Evolutionary conservation across 768 basidiomycete species (phyloP), one percentile per base, ranked within the genome.

Genomic region (Rhodotorula sphaerocarpa): DNA sequence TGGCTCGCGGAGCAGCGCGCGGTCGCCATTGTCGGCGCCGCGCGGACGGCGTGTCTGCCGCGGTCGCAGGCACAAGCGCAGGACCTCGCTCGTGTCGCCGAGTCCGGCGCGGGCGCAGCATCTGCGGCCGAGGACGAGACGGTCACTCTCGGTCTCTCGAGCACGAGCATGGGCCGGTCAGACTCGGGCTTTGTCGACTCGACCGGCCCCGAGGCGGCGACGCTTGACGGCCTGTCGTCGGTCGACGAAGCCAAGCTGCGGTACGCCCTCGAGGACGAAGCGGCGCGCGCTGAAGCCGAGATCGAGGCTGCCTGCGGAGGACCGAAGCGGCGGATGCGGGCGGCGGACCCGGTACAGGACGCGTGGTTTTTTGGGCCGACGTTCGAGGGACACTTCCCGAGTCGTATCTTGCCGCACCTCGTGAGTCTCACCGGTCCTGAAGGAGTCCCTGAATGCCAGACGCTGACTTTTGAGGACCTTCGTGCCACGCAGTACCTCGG

Each of bases 331-430:
- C 52, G 50, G 25, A 61, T 66, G 60, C 43, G 46, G 16, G 48
- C 58, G 15, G 50, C 65, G 21, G 80, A 81, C 78, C 71, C 86
- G 48, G 83, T 84, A 18, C 80, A 79, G 66, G 83, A 87, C 75
- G 80, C 84, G n/a, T 97, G 92, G 92, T 95, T 96, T 77, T 86
- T 90, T 71, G 89, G 91, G 74, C 82, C 83, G 39, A 77, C 88
- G 63, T 97, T 96, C 74, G 92, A 97, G 74, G 92, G 93, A 48
- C 90, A 87, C 71, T 92, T 97, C 78, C 93, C 93, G 21, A 90
- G 87, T 71, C 80, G 91, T 28, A 90, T 97, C 65, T 75, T 95
- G 63, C 89, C 89, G 59, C 91, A 89, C 77, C 79, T 97, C 73
- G 62, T 63, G 31, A 44, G 56, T 58, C 81, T 92, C n/a, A n/a